Percentiles rank a stretch among this genome's conserved stretches.
phyloP scores from a whole-genome alignment of 306 rosid genomes.

The Notholithocarpus densiflorus region DNA sequence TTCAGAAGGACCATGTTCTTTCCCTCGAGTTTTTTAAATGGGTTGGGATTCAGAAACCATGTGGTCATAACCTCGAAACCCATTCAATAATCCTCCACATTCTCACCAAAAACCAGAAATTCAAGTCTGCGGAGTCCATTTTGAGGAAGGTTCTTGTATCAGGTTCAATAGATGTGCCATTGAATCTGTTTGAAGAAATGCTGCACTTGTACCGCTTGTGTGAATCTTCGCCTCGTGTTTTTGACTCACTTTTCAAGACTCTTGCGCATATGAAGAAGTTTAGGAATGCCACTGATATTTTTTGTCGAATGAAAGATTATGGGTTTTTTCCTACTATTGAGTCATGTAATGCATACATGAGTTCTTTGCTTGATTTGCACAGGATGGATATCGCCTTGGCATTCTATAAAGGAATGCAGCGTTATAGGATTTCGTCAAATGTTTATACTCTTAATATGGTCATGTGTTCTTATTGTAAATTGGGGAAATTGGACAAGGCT shows the following conservation, averaged over 20 bases:
- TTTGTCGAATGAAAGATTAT: slow-evolving; percentile 60
- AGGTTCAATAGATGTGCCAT: slow-evolving; percentile 31
- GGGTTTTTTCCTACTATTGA: slow-evolving; percentile 61
- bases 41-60: slow-evolving; percentile 51
- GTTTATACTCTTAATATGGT: slow-evolving; percentile 72
- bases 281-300: slow-evolving; percentile 55
- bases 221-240: slow-evolving; percentile 63
- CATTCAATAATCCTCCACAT: slow-evolving; percentile 61
- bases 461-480: slow-evolving; percentile 54
- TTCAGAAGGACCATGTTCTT: slow-evolving; percentile 60
- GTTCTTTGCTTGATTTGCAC: slow-evolving; percentile 53
- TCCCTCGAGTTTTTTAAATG: slow-evolving; percentile 75
- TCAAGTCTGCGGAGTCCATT: slow-evolving; percentile 51
- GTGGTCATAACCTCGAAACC: slow-evolving; percentile 49
- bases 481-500: slow-evolving; percentile 62
- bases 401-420: slow-evolving; percentile 52
- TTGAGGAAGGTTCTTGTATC: slow-evolving; percentile 41
- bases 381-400: slow-evolving; percentile 53
- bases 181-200: slow-evolving; percentile 54
- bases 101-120: slow-evolving; percentile 60
- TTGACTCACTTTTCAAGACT: slow-evolving; percentile 78
- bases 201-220: slow-evolving; percentile 53
- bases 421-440: slow-evolving; percentile 47
- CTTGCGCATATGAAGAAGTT: slow-evolving; percentile 62
- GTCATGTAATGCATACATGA: slow-evolving; percentile 72